A percentile compares a stretch with the other conserved stretches of the same genome.
phyloP scores from a whole-genome alignment of 441 rosid genomes.

The Biscutella laevigata region DNA sequence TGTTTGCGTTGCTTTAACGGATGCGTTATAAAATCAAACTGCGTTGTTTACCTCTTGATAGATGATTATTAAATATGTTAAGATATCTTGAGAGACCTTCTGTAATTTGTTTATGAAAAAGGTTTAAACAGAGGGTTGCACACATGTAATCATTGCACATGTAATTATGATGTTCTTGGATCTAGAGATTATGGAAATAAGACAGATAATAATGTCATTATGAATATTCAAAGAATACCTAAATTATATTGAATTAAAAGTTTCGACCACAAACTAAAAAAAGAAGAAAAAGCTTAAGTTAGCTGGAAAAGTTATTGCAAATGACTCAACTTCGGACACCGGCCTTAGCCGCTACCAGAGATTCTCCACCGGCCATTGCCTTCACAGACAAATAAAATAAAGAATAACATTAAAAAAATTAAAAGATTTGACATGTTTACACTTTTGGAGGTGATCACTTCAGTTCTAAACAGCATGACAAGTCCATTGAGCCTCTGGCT shows the following conservation, averaged over 20 bases:
- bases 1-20: background rate
- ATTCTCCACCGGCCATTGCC: conserved; percentile 11
- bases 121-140: conserved; percentile 24
- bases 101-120: background rate
- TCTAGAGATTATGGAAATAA: conserved; percentile 7
- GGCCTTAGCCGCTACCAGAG: conserved; percentile 13
- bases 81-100: background rate
- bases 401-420: background rate
- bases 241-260: background rate
- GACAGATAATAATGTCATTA: conserved; percentile 13
- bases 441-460: conserved; percentile 22
- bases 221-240: conserved; percentile 3
- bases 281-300: background rate
- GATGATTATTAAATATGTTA: background rate
- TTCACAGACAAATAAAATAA: background rate
- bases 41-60: background rate
- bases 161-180: conserved; percentile 30
- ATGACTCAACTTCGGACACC: conserved; percentile 12
- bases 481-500: conserved; percentile 5
- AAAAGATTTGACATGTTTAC: conserved; percentile 9
- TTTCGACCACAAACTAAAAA: background rate
- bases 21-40: background rate
- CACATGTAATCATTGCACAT: conserved; percentile 29
- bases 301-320: conserved; percentile 18
- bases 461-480: conserved; percentile 7